Base-by-base conservation (phyloP, 2,329 filamentous ascomycete genomes). In the Pezicula radicicola region DNA sequence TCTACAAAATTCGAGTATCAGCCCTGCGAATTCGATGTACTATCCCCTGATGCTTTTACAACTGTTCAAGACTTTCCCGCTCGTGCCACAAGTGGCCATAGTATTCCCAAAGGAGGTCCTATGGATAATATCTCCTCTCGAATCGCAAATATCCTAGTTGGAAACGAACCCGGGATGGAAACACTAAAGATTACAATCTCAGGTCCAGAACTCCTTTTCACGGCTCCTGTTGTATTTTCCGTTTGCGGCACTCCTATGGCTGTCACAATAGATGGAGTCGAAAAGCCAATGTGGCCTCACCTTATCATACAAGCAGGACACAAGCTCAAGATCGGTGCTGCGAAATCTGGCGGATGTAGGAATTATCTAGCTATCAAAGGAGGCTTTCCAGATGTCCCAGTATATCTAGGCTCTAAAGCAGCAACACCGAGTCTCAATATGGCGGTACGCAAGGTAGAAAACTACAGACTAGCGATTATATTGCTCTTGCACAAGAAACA, bases 161-260 rank as follows among this genome's bases (percentile, higher is more conserved):
- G 81, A 0, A 86, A 87, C 49, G 57, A 72, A 0, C 61, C 70
- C 1, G 73, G 71, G 0, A 73, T 67, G 3, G 83, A 84, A 62
- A 74, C 72, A 0, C 65, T 87, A 0, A 83, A 87, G 57, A 80
- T 85, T 25, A 85, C 83, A 0, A 59, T 85, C 15, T 76, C 72
- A 13, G 83, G 83, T 0, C 83, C 83, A 0, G 80, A 83, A 30
- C 63, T 87, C 18, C 68, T 70, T 0, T 86, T 86, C 57, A 63
- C 80, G 3, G 72, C 72, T 2, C 67, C 75, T 13, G 81, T 81
- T 1, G 66, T 83, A 1, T 70, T 85, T 7, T 74, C 83, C 3
- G 57, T 86, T 12, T 81, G 79, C 40, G 83, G 83, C 43, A 78
- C 82, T 2, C 66, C 73, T 0, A 76, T 83, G 60, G 72, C 77